These are phyloP conservation scores for Juncus inflexus DNA, from an alignment of 176 grass and related monocot species.

Conservation along the genomic window DNA sequence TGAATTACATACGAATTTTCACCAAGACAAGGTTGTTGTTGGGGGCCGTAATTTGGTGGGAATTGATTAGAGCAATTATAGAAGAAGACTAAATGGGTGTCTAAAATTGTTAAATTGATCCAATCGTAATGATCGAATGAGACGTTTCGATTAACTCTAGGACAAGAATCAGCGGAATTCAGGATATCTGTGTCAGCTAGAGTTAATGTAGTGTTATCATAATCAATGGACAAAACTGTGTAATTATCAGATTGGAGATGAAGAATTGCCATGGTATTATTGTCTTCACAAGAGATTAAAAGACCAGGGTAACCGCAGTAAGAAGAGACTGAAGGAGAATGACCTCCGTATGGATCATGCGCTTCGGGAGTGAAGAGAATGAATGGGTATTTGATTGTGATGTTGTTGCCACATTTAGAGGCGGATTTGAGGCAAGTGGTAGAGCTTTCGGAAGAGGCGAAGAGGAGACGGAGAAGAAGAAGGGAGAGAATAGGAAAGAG, in stretches of 20 bases:
- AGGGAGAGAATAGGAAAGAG: constrained; percentile 10
- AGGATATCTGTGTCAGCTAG: constrained; percentile 4
- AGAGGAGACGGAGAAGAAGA: neutral
- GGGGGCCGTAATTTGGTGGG: too few relatives aligned
- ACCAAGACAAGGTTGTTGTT: neutral
- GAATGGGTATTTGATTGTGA: too few relatives aligned
- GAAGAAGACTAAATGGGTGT: constrained; percentile 2
- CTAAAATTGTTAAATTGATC: neutral
- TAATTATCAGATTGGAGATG: neutral
- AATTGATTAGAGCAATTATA: neutral
- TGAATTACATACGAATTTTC: neutral
- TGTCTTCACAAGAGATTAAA: constrained; percentile 10
- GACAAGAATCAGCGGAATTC: neutral
- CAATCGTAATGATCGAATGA: neutral
- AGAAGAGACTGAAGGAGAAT: neutral
- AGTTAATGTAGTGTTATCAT: neutral
- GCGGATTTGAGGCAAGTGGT: too few relatives aligned
- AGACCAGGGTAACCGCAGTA: constrained; percentile 26
- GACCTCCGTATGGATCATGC: too few relatives aligned
- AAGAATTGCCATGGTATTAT: neutral
- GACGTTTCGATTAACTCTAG: neutral
- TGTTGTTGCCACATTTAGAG: too few relatives aligned
- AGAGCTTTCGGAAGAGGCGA: too few relatives aligned
- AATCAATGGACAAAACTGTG: neutral
- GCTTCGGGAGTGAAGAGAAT: too few relatives aligned